These are phyloP conservation scores for Penicillium fimorum DNA, from an alignment of 495 filamentous ascomycete species.

Conservation along the genomic window DNA sequence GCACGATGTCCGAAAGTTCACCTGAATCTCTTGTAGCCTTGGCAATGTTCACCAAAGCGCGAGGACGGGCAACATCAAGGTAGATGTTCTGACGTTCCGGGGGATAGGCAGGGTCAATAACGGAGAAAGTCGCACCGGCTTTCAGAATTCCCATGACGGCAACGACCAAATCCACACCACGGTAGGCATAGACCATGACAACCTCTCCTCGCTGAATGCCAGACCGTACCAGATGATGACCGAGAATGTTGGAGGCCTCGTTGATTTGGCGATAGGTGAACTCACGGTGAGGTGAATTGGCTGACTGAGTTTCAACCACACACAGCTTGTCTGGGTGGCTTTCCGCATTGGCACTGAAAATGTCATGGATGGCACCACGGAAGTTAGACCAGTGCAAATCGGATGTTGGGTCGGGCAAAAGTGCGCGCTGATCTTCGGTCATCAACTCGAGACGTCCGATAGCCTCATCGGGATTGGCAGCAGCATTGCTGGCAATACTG, in stretches of 20 bases:
- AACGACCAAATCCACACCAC: constrained; percentile 54
- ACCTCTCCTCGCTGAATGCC: constrained; percentile 82
- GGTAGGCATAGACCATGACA: constrained; percentile 88
- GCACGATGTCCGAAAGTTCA: constrained; percentile 64
- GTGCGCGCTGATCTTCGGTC: constrained; percentile 42
- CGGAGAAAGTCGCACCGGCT: constrained; percentile 50
- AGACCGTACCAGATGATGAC: constrained; percentile 69
- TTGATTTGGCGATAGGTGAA: constrained; percentile 91
- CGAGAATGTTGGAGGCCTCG: constrained; percentile 77
- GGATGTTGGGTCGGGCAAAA: constrained; percentile 70
- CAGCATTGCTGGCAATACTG: constrained; percentile 43
- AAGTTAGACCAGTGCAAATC: constrained; percentile 84
- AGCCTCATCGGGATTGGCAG: constrained; percentile 42
- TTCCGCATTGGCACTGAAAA: constrained; percentile 68
- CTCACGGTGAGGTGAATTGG: constrained; percentile 53
- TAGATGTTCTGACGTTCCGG: constrained; percentile 86
- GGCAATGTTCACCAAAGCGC: constrained; percentile 75
- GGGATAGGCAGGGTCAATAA: constrained; percentile 88
- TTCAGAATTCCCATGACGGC: constrained; percentile 58
- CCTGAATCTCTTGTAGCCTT: constrained; percentile 77
- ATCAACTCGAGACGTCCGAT: constrained; percentile 50
- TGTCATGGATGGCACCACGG: constrained; percentile 76
- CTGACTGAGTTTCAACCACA: constrained; percentile 77
- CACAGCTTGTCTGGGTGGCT: constrained; percentile 75
- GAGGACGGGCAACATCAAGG: constrained; percentile 81